Evolutionary conservation across 345 rosid genomes (phyloP), one percentile per base, ranked within the genome.

Genomic region (Mercurialis annua): DNA sequence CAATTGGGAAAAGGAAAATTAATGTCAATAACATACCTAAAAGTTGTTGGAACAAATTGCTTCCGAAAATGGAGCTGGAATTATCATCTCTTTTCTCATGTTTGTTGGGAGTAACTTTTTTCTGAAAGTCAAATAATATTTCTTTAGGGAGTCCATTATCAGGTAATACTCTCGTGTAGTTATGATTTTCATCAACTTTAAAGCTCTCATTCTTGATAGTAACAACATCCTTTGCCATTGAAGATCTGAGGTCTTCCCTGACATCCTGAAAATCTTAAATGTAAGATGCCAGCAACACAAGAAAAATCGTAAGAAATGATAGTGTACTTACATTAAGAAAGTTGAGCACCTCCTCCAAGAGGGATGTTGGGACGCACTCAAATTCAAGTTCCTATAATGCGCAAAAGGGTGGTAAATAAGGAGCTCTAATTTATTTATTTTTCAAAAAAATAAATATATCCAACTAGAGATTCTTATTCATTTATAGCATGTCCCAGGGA

Each of bases 341-440:
- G 59, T 55, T 79, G 75, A 90, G 86, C 75, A 93, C 90, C 65
- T 85, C 89, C 65, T 93, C 98, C 98, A 90, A 85, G 59, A 90
- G 90, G 75, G 94, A 93, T 54, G 81, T 81, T 72, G 98, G 90
- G 77, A 90, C 97, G 71, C 96, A 93, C 82, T 93, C 98, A 80
- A 93, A 93, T 64, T 82, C 89, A 27, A 77, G 79, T 62, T 88
- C 96, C 98, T 93, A 80, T 83, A 78, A 71, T 8, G 59, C 30
- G 44, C 49, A 51, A 30, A 51, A 30, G 58, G 26, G 18, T 55
- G 52, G 34, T 6, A 62, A 53, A 18, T 69, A 52, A 76, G 64
- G 51, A 68, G 34, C 40, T 12, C 16, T 69, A 65, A 46, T 10
- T 40, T 11, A 59, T 43, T 11, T 14, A 43, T 7, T n/a, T n/a